phyloP scores from a whole-genome alignment of 1,284 basidiomycete species.

The Apiotrichum veenhuisii region DNA sequence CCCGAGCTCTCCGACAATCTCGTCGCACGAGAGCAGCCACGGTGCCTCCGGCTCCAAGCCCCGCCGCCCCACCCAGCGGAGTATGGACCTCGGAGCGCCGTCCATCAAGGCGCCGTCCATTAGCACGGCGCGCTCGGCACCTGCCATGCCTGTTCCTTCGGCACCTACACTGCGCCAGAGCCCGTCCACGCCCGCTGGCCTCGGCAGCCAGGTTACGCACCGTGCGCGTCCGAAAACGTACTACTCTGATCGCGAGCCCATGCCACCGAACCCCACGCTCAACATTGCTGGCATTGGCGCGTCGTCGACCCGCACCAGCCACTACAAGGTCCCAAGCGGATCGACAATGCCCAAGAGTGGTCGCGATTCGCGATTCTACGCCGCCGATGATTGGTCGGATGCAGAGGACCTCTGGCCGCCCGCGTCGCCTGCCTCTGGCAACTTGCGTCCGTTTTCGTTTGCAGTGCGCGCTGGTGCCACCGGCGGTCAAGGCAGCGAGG shows the following conservation, averaged over 20 bases:
- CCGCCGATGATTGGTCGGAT: conserved; percentile 21
- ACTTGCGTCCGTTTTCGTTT: conserved; percentile 47
- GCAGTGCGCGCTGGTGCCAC: conserved; percentile 44
- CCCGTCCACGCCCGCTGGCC: conserved; percentile 41
- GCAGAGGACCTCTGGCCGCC: conserved; percentile 40
- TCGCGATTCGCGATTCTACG: conserved; percentile 14
- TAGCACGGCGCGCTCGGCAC: conserved; percentile 19
- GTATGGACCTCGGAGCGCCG: conserved; percentile 16
- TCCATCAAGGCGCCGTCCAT: conserved; percentile 21
- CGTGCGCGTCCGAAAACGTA: conserved; percentile 36
- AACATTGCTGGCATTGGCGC: conserved; percentile 4
- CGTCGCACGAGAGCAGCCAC: conserved; percentile 22
- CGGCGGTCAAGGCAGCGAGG: conserved; percentile 30
- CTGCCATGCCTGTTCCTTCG: conserved; percentile 1
- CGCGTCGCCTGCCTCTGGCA: conserved; percentile 26
- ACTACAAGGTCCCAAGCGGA: conserved; percentile 16
- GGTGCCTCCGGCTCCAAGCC: conserved; percentile 1
- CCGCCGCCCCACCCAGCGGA: neutral
- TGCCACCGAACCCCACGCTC: conserved; percentile 1
- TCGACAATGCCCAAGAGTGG: conserved; percentile 14
- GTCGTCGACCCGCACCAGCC: conserved; percentile 5
- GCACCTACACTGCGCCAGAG: conserved; percentile 27
- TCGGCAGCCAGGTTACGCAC: conserved; percentile 19
- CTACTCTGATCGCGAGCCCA: conserved; percentile 18
- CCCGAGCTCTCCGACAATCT: conserved; percentile 20